A percentile compares a stretch with the other conserved stretches of the same genome.
Evolutionary conservation across 2,329 filamentous ascomycete species (phyloP).

Genomic region (Fusarium napiforme): DNA sequence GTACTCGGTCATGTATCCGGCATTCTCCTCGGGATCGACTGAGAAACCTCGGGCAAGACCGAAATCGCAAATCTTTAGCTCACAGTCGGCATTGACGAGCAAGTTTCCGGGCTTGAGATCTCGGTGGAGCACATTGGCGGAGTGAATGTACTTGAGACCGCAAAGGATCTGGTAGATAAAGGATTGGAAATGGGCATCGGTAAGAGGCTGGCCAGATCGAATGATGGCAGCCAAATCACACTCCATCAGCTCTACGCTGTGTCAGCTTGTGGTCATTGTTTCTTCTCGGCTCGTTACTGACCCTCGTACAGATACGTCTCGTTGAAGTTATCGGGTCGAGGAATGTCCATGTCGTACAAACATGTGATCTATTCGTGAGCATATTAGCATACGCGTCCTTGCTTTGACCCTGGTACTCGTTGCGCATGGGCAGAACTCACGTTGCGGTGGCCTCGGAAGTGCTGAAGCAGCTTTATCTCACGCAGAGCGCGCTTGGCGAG

Average conservation of each 20-base stretch:
- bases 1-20: conserved; percentile 99
- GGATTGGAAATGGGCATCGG: conserved; percentile 98
- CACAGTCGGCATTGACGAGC: conserved; percentile 97
- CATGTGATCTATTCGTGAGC: conserved; percentile 82
- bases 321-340: conserved; percentile 96
- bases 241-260: conserved; percentile 88
- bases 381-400: conserved; percentile 31
- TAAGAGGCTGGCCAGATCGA: conserved; percentile 93
- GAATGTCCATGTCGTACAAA: conserved; percentile 99
- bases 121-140: conserved; percentile 95
- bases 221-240: conserved; percentile 98
- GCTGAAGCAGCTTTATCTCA: conserved; percentile 98
- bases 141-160: conserved; percentile 99
- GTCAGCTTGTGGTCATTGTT: conserved; percentile 33
- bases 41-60: conserved; percentile 96
- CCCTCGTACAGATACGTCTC: conserved; percentile 99
- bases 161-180: conserved; percentile 99
- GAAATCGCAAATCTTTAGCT: conserved; percentile 99
- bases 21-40: conserved; percentile 96
- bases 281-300: conserved; percentile 55
- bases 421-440: conserved; percentile 59
- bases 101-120: conserved; percentile 97
- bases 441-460: conserved; percentile 92
- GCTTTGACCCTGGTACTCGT: not conserved
- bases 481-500: conserved; percentile 96